phyloP scores from a whole-genome alignment of 1,284 basidiomycete species.

The Microbotryomycetes sp. region DNA sequence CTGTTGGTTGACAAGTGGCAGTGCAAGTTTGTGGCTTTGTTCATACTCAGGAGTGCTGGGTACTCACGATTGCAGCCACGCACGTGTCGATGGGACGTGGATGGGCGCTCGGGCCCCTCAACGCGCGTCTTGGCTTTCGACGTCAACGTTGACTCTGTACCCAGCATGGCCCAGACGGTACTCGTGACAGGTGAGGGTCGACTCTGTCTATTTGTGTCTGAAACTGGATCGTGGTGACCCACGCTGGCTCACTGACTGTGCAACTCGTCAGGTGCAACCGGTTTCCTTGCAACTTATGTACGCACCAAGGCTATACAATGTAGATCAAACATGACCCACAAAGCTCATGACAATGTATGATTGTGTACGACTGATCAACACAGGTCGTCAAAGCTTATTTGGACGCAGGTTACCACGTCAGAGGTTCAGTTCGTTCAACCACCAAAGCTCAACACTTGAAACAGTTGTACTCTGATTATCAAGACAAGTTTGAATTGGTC shows the following conservation, averaged over 20 bases:
- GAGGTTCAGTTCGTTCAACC: conserved; percentile 28
- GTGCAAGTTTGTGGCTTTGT: no score
- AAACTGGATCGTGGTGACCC: neutral
- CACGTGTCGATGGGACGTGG: no score
- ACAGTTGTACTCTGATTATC: conserved; percentile 16
- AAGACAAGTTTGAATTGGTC: conserved; percentile 24
- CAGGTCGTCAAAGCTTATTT: conserved; percentile 27
- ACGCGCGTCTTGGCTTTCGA: no score
- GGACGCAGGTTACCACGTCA: conserved; percentile 27
- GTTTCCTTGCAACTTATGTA: conserved; percentile 30
- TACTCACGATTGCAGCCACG: no score
- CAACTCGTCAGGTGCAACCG: conserved; percentile 14
- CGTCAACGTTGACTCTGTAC: no score
- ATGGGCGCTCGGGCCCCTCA: no score
- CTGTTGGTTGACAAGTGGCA: no score
- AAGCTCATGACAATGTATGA: neutral
- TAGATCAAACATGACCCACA: neutral
- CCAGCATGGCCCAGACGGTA: neutral
- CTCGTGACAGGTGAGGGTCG: conserved; percentile 1
- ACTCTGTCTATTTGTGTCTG: neutral
- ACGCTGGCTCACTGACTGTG: neutral
- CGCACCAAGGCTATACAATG: neutral
- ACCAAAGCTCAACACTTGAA: conserved; percentile 17
- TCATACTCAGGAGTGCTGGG: no score
- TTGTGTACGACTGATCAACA: neutral